These are phyloP conservation scores for Lanzia echinophila DNA, from an alignment of 2,329 filamentous ascomycete species.

Conservation along the genomic window DNA sequence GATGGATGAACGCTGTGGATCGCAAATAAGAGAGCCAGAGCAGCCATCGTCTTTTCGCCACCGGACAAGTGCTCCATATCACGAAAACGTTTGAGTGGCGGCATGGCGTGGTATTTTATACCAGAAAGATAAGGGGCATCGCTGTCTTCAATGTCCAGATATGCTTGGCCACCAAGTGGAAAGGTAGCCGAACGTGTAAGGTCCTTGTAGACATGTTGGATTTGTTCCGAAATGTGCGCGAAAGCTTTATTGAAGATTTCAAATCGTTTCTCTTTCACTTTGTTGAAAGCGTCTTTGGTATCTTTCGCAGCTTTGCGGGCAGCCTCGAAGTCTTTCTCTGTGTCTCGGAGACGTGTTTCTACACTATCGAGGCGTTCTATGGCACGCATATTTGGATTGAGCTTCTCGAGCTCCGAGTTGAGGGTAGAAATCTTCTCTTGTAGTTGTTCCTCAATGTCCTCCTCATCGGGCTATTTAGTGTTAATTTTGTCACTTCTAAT, in stretches of 20 bases:
- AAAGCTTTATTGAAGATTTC: slow-evolving; percentile 96
- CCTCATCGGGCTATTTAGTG: slow-evolving; percentile 53
- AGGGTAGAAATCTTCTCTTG: slow-evolving; percentile 71
- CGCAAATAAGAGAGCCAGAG: slow-evolving; percentile 89
- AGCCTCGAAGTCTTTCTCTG: slow-evolving; percentile 84
- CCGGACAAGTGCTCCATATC: slow-evolving; percentile 98
- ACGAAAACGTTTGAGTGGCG: slow-evolving; percentile 92
- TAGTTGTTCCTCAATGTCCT: slow-evolving; percentile 66
- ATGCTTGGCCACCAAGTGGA: slow-evolving; percentile 81
- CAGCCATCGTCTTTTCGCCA: slow-evolving; percentile 98
- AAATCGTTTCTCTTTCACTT: slow-evolving; percentile 73
- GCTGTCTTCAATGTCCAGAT: slow-evolving; percentile 88
- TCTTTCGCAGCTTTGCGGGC: slow-evolving; percentile 67
- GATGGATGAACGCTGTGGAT: slow-evolving; percentile 94
- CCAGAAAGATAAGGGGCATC: slow-evolving; percentile 93
- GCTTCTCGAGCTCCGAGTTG: slow-evolving; percentile 77
- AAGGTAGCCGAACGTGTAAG: slow-evolving; percentile 87
- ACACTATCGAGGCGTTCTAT: slow-evolving; percentile 86
- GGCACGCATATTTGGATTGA: slow-evolving; percentile 94
- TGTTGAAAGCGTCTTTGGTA: slow-evolving; percentile 77
- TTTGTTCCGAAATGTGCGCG: slow-evolving; percentile 89
- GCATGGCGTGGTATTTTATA: slow-evolving; percentile 98
- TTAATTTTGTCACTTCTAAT: slow-evolving; percentile 27
- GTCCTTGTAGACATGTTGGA: slow-evolving; percentile 89
- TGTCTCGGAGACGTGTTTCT: slow-evolving; percentile 72